Conservation (phyloP, 1,284 basidiomycete species). For the Earliella scabrosa region DNA sequence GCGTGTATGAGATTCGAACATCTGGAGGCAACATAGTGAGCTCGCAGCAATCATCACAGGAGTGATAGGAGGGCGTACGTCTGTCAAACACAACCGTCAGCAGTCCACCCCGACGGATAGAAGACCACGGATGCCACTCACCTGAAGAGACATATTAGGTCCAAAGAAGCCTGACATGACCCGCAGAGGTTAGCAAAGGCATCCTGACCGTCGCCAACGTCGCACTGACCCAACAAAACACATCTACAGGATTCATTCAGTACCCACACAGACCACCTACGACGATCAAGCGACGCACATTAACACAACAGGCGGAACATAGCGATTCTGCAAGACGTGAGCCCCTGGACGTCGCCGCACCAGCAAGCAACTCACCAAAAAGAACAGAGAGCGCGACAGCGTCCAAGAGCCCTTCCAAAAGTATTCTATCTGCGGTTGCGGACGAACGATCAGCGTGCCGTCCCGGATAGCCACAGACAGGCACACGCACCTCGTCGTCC, state of each 20-base stretch:
- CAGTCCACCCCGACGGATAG: background rate
- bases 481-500: constrained; percentile 28
- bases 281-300: constrained; percentile 20
- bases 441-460: background rate
- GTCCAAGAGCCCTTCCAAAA: constrained; percentile 35
- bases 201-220: too few relatives aligned
- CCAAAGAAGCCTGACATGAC: constrained; percentile 2
- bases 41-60: too few relatives aligned
- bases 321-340: constrained; percentile 29
- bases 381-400: constrained; percentile 29
- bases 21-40: too few relatives aligned
- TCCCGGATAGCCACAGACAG: background rate
- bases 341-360: too few relatives aligned
- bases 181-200: too few relatives aligned
- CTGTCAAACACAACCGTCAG: background rate
- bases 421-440: constrained; percentile 25
- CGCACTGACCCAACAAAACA: too few relatives aligned
- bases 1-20: constrained; percentile 20
- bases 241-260: too few relatives aligned
- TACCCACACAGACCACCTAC: background rate
- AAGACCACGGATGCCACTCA: too few relatives aligned
- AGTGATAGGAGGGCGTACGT: background rate
- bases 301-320: constrained; percentile 24
- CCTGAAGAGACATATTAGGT: constrained; percentile 9
- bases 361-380: constrained; percentile 24